phyloP scores from a whole-genome alignment of 768 basidiomycete species.

The Austroboletus eburneus region DNA sequence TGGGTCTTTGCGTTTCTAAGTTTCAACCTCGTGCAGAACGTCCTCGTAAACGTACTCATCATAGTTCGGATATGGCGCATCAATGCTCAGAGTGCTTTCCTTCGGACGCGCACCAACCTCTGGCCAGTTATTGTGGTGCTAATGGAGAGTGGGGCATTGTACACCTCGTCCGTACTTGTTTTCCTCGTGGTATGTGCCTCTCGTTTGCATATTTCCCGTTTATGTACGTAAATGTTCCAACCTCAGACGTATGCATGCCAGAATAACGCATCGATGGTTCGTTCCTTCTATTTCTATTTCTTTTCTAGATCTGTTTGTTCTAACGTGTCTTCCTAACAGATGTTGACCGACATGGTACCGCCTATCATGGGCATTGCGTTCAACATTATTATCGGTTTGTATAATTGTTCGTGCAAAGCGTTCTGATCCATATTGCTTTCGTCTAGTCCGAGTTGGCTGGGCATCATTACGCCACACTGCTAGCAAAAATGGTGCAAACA shows the following conservation, averaged over 20 bases:
- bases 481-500: not conserved
- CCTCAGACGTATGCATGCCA: constrained; percentile 2
- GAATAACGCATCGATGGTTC: constrained; percentile 4
- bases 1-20: constrained; percentile 7
- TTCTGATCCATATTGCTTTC: too few species aligned
- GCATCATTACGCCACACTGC: not conserved
- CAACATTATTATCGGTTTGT: constrained; percentile 8
- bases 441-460: constrained; percentile 1
- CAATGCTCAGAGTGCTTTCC: not conserved
- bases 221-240: not conserved
- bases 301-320: not conserved
- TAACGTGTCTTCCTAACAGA: not conserved
- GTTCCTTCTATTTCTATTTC: not conserved
- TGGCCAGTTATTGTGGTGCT: constrained; percentile 4
- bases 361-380: constrained; percentile 10
- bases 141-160: constrained; percentile 9
- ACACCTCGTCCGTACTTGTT: constrained; percentile 4
- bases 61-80: constrained; percentile 6
- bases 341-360: constrained; percentile 6
- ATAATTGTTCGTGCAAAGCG: not conserved
- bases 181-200: constrained; percentile 3
- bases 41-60: constrained; percentile 6
- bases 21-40: constrained; percentile 6
- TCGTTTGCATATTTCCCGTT: not conserved
- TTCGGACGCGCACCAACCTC: not conserved